Base-by-base conservation (phyloP, 805 yeast species). In the Aciculoconidium aculeatum region DNA sequence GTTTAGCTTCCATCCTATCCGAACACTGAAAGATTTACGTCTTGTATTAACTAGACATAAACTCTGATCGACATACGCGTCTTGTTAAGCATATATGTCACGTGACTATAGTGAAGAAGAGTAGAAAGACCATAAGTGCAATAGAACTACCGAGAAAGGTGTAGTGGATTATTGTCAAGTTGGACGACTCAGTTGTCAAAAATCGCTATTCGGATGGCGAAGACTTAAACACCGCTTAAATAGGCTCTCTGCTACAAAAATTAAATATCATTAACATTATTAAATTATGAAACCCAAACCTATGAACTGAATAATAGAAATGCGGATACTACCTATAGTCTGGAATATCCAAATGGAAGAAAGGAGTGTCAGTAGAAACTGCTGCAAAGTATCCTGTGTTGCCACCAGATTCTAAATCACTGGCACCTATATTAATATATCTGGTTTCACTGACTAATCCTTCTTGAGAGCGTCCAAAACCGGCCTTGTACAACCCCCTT, bases 341-440 rank as follows among this genome's bases (percentile, higher is more conserved):
- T 11, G 94, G 94, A 44, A 83, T 73, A 23, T 83, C 88, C 38
- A 82, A 59, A 53, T 83, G 94, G 70, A 84, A 80, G 51, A 72
- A 80, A 16, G 88, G 88, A 22, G 82, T 74, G 42, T 72, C 65
- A 2, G 90, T 82, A 25, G 72, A 70, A 11, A 70, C 61, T 2
- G 81, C 68, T 17, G 90, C 75, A 31, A 50, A 59, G 42, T 67
- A 70, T 7, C 60, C 62, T 14, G 40, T 37, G 27, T 42, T 46
- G 17, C 39, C 38, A 10, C 51, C 51, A 23, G 30, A 27, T 35
- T 67, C 71, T 27, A 56, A 45, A 25, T 56, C 66, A 11, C 44
- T 42, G 10, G 53, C 35, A 7, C 61, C 63, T 31, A 65, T 58
- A 40, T 65, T 62, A 17, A 64, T 67, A 30, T 57, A 65, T n/a